Evolutionary conservation across 1,284 basidiomycete species (phyloP), one percentile per base, ranked within the genome.

Genomic region (Ceratorhiza oryzae-sativae): DNA sequence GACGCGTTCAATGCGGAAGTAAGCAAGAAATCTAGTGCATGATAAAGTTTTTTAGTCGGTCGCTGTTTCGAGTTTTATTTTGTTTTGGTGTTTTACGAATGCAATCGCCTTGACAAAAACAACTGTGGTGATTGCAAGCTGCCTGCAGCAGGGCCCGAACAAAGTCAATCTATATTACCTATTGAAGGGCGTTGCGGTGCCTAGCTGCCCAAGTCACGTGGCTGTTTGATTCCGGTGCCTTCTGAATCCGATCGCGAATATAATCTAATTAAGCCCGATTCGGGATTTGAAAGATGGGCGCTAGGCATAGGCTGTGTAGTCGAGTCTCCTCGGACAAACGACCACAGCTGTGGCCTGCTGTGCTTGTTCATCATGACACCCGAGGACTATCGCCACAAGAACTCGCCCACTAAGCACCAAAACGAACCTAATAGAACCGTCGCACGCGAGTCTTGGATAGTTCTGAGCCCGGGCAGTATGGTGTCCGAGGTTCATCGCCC

Each of bases 401-500:
- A 25, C 46, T 25, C 58, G 12, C 58, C 58, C 34, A 41, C 39
- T 34, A 60, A 60, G 34, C 58, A 42, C n/a, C 25, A 45, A 10
- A 34, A 4, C 30, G 27, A 12, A 5, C 32, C 23, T 9, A 32
- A 53, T 25, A 53, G 39, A 25, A 18, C 49, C 36, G 49, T 30
- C 4, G 49, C 25, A 15, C 48, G 49, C 15, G 63, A 67, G 45
- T 55, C 63, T 25, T 67, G 63, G 63, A 67, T 55, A n/a, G 63
- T 67, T 6, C 49, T 67, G 9, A 55, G 48, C 34, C 63, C 63
- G 25, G 63, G 49, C 18, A 48, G 34, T 25, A 53, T 30, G 36
- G 18, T 51, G 4, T 49, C 49, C 4, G 49, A 67, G 15, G 32
- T 51, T 20, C 61, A 51, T 8, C 61, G 63, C 15, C 32, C 34